Evolutionary conservation across 2,329 filamentous ascomycete species (phyloP), one percentile per base, ranked within the genome.

Genomic region (Paramyrothecium sp.): DNA sequence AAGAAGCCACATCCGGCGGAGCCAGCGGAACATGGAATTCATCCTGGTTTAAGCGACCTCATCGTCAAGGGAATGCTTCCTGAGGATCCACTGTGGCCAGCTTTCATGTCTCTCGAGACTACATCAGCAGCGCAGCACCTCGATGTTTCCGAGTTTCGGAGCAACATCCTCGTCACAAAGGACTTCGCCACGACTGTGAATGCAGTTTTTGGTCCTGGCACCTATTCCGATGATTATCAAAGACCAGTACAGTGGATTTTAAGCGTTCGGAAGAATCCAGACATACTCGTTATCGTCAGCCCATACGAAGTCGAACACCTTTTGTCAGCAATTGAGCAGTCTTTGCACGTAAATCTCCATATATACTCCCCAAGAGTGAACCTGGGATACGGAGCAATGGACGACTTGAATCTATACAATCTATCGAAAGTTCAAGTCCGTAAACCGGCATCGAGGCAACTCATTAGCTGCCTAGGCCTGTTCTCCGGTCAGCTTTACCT

Each of bases 401-500:
- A 69, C 8, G 23, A 56, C 3, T 8, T 70, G 5, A 44, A 55
- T 0, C 56, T 70, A 0, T 69, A 65, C 53, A 54, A 49, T 0
- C n/a, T 69, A 0, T 60, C 65, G 1, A 26, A 48, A 21, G 2
- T 8, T 1, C 0, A 30, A 30, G 3, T 3, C 3, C 2, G 3
- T 10, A 0, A 34, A 55, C 2, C 16, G 11, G 0, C 52, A 59
- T 70, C 3, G 61, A 71, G 5, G 46, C 55, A 44, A 66, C 72
- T 82, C 0, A 67, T 72, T 0, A 70, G 75, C 0, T 75, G 84
- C 56, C 75, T 91, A 0, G 88, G 89, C 48, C 70, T 91, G 0
- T 91, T 92, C 55, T 76, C 89, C 0, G 89, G 89, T 0, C 86
- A 89, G 55, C 75, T 91, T 0, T 91, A 91, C 61, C 73, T 91